These are phyloP conservation scores for Alloteropsis angusta DNA, from an alignment of 202 grass and related monocot species.

Conservation along the genomic window DNA sequence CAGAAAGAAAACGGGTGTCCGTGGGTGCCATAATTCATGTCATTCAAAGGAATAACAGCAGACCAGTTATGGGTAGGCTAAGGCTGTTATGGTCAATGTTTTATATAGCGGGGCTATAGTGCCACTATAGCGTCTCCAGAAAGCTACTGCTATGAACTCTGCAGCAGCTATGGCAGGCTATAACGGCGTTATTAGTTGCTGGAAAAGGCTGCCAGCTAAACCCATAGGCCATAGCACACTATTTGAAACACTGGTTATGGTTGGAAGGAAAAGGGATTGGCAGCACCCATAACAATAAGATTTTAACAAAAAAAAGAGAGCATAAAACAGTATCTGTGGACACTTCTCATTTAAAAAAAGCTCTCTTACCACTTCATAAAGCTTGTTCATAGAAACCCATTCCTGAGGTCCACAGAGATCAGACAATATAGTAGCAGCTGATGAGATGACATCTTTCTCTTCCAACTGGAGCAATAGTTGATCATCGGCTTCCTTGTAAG, in stretches of 20 bases:
- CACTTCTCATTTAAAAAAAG: background rate
- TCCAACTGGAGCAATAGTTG: slow-evolving; percentile 64
- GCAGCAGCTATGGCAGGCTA: no score
- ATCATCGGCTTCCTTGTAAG: slow-evolving; percentile 63
- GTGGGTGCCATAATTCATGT: background rate
- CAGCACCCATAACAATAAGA: background rate
- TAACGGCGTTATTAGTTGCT: no score
- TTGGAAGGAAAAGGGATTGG: background rate
- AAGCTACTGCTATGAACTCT: no score
- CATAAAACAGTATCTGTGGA: background rate
- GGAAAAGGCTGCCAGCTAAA: no score
- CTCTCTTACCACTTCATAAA: slow-evolving; percentile 65
- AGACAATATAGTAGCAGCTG: slow-evolving; percentile 49
- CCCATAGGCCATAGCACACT: no score
- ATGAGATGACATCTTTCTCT: slow-evolving; percentile 87
- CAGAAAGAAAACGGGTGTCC: background rate
- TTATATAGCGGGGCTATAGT: no score
- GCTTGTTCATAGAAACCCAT: slow-evolving; percentile 55
- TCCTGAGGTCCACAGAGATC: slow-evolving; percentile 57
- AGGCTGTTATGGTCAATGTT: background rate
- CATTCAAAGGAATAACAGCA: background rate
- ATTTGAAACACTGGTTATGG: no score
- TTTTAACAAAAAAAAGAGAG: background rate
- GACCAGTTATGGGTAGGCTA: background rate
- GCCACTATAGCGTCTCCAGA: no score